phyloP scores from a whole-genome alignment of 2,329 filamentous ascomycete species.

The Pseudogymnoascus sp. region DNA sequence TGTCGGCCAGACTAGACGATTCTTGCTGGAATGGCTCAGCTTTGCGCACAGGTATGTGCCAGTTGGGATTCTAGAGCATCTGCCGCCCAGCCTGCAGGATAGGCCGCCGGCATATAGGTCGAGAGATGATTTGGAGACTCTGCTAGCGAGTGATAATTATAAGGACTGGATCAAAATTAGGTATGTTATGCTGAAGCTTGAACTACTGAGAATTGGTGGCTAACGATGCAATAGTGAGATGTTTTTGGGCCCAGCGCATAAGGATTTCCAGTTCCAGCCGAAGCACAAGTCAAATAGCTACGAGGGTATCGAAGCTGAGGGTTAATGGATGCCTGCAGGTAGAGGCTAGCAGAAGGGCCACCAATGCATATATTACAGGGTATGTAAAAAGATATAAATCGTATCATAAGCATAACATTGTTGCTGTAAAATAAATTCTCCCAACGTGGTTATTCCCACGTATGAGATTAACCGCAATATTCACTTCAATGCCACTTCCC shows the following conservation, averaged over 20 bases:
- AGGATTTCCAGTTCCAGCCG: conserved; percentile 86
- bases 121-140: conserved; percentile 84
- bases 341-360: not conserved
- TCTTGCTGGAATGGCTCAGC: conserved; percentile 91
- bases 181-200: conserved; percentile 42
- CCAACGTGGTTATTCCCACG: not conserved
- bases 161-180: conserved; percentile 98
- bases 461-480: not conserved
- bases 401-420: not conserved
- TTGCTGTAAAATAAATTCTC: not conserved
- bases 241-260: conserved; percentile 86
- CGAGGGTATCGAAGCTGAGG: conserved; percentile 63
- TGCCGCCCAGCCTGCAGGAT: conserved; percentile 84
- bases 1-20: conserved; percentile 80
- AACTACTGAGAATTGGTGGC: not conserved
- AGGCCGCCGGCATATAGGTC: conserved; percentile 76
- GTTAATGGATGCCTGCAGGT: conserved; percentile 32
- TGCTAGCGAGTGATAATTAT: conserved; percentile 84
- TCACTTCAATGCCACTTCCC: conserved; percentile 29
- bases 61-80: conserved; percentile 74
- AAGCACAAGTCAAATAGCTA: conserved; percentile 97
- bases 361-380: not conserved
- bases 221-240: conserved; percentile 60
- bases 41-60: conserved; percentile 90
- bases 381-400: not conserved